Evolutionary conservation across 306 rosid genomes (phyloP), one percentile per base, ranked within the genome.

Genomic region (Prunus fruticosa): DNA sequence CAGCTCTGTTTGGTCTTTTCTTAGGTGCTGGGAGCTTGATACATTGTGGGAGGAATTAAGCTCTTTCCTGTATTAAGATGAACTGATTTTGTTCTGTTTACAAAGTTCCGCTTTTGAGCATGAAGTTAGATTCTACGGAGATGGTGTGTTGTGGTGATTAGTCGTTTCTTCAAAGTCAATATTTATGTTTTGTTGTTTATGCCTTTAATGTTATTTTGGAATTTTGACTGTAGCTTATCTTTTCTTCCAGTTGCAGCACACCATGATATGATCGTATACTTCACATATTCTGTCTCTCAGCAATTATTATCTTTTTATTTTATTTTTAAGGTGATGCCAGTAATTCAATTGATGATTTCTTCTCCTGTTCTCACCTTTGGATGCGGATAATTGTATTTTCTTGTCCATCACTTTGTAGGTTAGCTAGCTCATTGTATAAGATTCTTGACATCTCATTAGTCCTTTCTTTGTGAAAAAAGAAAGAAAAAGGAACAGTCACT

Each of bases 11-110:
- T 52, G 96, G 98, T 71, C 90, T 93, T 71, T 93, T 93, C 87
- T 83, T 93, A 81, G 91, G 93, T 69, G 98, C 98, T 72, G 98
- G 98, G 56, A 85, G 96, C 83, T 88, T 93, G 83, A 88, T 93
- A 81, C 98, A 91, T 77, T 93, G 95, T 88, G 97, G 98, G 61
- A 93, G 91, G 88, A 88, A 93, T 80, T 93, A 61, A 87, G 69
- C 18, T 38, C 52, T 68, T 53, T 41, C 19, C 28, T 30, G 63
- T 38, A 6, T 61, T 34, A 34, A 70, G 74, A 23, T 20, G 51
- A 69, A 70, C 68, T 64, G 19, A n/a, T 70, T 67, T 68, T 67
- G 30, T 70, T 67, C 61, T 70, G 73, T 78, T 51, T 71, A 71
- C 77, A 30, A 70, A 18, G 67, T 73, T 70, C 34, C 46, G 71